Conservation (phyloP, 148 eudicot genomes). For the Cornus kousa region DNA sequence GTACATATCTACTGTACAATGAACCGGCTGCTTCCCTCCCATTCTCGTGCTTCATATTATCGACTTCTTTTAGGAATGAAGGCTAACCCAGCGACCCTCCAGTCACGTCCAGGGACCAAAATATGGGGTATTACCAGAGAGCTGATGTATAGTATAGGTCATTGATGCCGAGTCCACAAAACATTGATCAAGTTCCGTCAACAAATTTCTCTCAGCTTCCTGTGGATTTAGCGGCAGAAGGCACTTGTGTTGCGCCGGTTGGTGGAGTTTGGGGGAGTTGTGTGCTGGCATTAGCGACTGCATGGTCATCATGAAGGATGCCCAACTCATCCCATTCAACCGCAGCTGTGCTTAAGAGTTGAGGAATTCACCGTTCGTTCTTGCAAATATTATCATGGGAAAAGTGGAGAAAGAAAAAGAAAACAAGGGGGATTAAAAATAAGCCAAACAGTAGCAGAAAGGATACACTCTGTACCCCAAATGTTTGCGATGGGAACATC, state of each 20-base stretch:
- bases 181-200: neutral
- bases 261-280: slow-evolving; percentile 63
- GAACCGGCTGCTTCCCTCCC: slow-evolving; percentile 8
- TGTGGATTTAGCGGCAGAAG: slow-evolving; percentile 21
- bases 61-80: neutral
- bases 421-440: neutral
- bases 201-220: slow-evolving; percentile 24
- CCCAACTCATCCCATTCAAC: slow-evolving; percentile 69
- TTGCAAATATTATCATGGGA: neutral
- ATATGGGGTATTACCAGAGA: neutral
- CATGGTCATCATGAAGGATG: slow-evolving; percentile 47
- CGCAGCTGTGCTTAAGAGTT: slow-evolving; percentile 44
- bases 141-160: neutral
- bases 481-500: slow-evolving; percentile 89
- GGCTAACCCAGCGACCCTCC: neutral
- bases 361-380: slow-evolving; percentile 27
- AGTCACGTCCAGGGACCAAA: neutral
- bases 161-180: neutral
- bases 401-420: neutral
- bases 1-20: slow-evolving; percentile 15
- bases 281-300: slow-evolving; percentile 35
- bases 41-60: neutral
- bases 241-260: slow-evolving; percentile 31
- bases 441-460: slow-evolving; percentile 8
- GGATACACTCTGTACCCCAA: slow-evolving; percentile 94